A percentile compares a stretch with the other conserved stretches of the same genome.
Evolutionary conservation across 2,329 filamentous ascomycete species (phyloP).

Genomic region (Aspergillus phoenicis): DNA sequence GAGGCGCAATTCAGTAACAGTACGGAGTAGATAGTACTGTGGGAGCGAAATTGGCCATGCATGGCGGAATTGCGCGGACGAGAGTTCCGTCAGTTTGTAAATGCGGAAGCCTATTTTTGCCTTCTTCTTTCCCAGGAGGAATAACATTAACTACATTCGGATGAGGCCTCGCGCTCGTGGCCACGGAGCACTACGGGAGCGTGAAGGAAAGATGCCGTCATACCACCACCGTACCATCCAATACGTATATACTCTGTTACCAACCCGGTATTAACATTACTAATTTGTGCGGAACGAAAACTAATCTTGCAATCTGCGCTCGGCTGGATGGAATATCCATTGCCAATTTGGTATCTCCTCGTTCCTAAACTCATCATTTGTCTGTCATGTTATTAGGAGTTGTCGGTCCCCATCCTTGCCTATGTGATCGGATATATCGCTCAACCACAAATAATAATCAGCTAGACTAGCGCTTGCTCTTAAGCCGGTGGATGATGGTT

Average conservation of each 20-base stretch:
- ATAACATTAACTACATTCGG: not conserved
- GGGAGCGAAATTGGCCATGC: not conserved
- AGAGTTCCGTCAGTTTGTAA: not conserved
- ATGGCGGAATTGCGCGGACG: conserved; percentile 7
- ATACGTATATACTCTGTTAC: not conserved
- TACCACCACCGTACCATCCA: not conserved
- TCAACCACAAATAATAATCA: not conserved
- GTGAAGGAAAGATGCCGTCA: conserved; percentile 9
- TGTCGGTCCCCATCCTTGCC: not conserved
- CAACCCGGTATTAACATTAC: too few relatives aligned
- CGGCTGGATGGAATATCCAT: not conserved
- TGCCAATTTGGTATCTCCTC: not conserved
- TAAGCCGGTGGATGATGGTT: not conserved
- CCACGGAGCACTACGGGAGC: conserved; percentile 14
- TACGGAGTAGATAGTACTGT: too few relatives aligned
- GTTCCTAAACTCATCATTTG: not conserved
- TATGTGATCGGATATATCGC: not conserved
- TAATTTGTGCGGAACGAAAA: not conserved
- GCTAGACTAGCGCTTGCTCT: not conserved
- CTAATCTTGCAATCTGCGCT: not conserved
- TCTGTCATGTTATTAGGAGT: not conserved
- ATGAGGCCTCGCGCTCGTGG: conserved; percentile 7
- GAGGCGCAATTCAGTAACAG: too few relatives aligned
- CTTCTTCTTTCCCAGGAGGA: not conserved
- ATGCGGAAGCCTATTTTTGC: conserved; percentile 12